These are phyloP conservation scores for Albizia julibrissin DNA, from an alignment of 306 rosid genomes.

Conservation along the genomic window DNA sequence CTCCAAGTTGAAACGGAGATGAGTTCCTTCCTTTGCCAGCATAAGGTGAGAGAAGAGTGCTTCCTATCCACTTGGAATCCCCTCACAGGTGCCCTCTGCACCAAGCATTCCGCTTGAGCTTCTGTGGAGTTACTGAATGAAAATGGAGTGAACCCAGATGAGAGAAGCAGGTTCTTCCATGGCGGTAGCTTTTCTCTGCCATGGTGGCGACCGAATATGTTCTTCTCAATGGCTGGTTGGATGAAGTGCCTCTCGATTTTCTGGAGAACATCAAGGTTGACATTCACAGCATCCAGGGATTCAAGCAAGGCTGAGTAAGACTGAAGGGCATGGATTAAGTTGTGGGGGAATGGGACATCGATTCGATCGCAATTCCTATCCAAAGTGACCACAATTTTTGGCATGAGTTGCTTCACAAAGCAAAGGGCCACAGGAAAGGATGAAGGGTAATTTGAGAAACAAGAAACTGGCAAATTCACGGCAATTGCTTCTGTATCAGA, in stretches of 20 bases:
- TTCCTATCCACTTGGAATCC: constrained; percentile 89
- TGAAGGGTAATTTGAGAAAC: constrained; percentile 52
- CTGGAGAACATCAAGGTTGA: constrained; percentile 64
- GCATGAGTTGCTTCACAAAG: constrained; percentile 72
- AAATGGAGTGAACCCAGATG: constrained; percentile 76
- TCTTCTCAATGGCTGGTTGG: constrained; percentile 80
- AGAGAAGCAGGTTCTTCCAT: constrained; percentile 62
- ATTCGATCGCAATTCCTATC: constrained; percentile 64
- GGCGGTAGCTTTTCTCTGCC: constrained; percentile 54
- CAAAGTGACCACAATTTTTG: constrained; percentile 69
- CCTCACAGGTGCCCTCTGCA: constrained; percentile 77
- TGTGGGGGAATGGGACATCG: constrained; percentile 60
- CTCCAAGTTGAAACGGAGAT: constrained; percentile 81
- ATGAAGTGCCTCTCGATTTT: constrained; percentile 79
- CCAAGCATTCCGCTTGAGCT: constrained; percentile 89
- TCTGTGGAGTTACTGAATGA: constrained; percentile 82
- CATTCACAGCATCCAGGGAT: constrained; percentile 81
- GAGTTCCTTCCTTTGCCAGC: constrained; percentile 93
- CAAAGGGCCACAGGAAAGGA: constrained; percentile 57
- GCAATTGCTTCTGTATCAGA: constrained; percentile 64
- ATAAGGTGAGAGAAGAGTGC: constrained; percentile 70
- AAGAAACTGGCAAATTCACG: constrained; percentile 67
- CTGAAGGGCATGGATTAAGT: constrained; percentile 58
- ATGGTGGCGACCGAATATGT: constrained; percentile 47
- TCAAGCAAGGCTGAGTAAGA: constrained; percentile 70